Evolutionary conservation across 129 eudicot genomes (phyloP), one percentile per base, ranked within the genome.

Genomic region (Tanacetum coccineum): DNA sequence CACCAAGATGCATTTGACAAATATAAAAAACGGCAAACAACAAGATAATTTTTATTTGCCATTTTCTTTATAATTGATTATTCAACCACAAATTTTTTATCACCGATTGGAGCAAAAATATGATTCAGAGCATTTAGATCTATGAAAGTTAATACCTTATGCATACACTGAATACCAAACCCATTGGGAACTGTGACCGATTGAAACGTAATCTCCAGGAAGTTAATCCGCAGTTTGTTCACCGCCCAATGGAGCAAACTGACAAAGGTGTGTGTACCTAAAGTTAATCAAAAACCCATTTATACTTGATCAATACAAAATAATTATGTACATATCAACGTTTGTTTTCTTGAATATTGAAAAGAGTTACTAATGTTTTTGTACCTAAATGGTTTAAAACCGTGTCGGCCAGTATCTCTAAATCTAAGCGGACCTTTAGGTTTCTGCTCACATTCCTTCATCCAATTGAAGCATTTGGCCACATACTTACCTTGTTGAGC

Each of bases 351-450:
- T 2, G 25, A 22, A 22, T 22, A 22, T 0, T 22, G 2, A 22
- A 22, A 22, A 22, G 25, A n/a, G n/a, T n/a, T 22, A 22, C 25
- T 22, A 22, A 22, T 22, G 25, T 22, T 22, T 22, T 22, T 52
- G 50, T 72, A 89, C 96, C 90, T 86, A 57, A 89, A 89, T 46
- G 94, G 88, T 55, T 53, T 76, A 66, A 89, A 89, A 2, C 94
- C 83, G 66, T 89, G 96, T 36, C 83, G 84, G 62, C 96, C 94
- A 0, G 64, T 9, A 39, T 78, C 88, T 65, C 94, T 72, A 70
- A 89, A 79, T 78, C 96, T 86, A 13, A 84, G 12, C 7, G 96
- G 96, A 64, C 96, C 96, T 89, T 89, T 94, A 45, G 96, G 96
- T 72, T 78, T 21, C 70, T 26, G 78, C 8, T 81, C 86, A 47